phyloP scores from a whole-genome alignment of 2,329 filamentous ascomycete species.

The Tolypocladium guangdongense region DNA sequence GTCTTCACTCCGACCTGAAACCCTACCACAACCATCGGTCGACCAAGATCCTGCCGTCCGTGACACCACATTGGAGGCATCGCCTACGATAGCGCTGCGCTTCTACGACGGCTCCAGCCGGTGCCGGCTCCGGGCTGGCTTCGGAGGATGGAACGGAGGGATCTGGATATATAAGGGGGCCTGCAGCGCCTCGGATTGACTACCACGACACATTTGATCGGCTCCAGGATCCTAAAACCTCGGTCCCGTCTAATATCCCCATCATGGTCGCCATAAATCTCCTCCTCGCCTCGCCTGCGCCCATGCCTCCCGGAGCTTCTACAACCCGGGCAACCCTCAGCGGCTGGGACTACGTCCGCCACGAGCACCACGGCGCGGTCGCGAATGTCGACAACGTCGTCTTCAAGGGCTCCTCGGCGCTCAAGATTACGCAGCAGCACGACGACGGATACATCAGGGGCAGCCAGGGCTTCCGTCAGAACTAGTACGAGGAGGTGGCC shows the following conservation, averaged over 20 bases:
- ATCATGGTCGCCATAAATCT: neutral
- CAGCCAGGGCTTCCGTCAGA: conserved; percentile 28
- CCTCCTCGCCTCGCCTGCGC: conserved; percentile 10
- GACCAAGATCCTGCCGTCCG: too few species aligned
- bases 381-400: conserved; percentile 27
- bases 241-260: neutral
- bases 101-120: too few species aligned
- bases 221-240: too few species aligned
- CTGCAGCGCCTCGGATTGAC: too few species aligned
- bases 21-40: too few species aligned
- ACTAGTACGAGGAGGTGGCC: conserved; percentile 40
- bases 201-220: too few species aligned
- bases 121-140: too few species aligned
- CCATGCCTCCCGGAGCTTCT: conserved; percentile 26
- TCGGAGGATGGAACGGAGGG: too few species aligned
- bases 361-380: conserved; percentile 31
- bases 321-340: conserved; percentile 28
- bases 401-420: conserved; percentile 25
- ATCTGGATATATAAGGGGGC: too few species aligned
- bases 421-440: conserved; percentile 34
- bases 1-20: too few species aligned
- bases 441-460: conserved; percentile 29
- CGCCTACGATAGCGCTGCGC: too few species aligned
- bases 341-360: conserved; percentile 28
- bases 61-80: too few species aligned